Evolutionary conservation across 2,329 filamentous ascomycete species (phyloP).

Genomic region (Monilinia laxa): DNA sequence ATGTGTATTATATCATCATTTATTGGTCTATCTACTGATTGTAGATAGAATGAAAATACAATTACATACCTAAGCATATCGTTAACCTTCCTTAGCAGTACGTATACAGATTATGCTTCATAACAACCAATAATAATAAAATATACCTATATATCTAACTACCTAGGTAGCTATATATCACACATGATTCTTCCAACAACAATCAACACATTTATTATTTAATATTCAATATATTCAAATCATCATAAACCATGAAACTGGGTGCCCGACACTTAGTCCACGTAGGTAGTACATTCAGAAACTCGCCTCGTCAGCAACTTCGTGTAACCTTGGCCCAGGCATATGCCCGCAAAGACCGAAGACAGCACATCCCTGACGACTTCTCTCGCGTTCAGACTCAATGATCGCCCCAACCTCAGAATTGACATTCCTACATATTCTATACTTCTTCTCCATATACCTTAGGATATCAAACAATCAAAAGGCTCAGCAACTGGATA

Average conservation of each 20-base stretch:
- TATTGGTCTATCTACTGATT: no score
- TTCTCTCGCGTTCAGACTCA: constrained; percentile 10
- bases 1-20: no score
- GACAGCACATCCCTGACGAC: constrained; percentile 15
- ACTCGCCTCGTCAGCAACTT: constrained; percentile 14
- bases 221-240: not conserved
- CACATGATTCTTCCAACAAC: not conserved
- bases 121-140: not conserved
- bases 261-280: not conserved
- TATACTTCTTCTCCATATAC: not conserved
- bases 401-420: constrained; percentile 14
- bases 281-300: not conserved
- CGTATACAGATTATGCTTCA: not conserved
- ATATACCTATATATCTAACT: not conserved
- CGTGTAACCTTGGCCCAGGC: not conserved
- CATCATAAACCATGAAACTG: not conserved
- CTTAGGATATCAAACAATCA: not conserved
- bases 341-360: constrained; percentile 2
- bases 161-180: not conserved
- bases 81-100: no score
- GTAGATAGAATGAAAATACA: no score
- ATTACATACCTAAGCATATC: not conserved
- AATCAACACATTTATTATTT: not conserved
- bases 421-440: not conserved
- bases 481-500: not conserved